phyloP scores from a whole-genome alignment of 2,329 filamentous ascomycete genomes.

The Hymenoscyphus fraxineus region DNA sequence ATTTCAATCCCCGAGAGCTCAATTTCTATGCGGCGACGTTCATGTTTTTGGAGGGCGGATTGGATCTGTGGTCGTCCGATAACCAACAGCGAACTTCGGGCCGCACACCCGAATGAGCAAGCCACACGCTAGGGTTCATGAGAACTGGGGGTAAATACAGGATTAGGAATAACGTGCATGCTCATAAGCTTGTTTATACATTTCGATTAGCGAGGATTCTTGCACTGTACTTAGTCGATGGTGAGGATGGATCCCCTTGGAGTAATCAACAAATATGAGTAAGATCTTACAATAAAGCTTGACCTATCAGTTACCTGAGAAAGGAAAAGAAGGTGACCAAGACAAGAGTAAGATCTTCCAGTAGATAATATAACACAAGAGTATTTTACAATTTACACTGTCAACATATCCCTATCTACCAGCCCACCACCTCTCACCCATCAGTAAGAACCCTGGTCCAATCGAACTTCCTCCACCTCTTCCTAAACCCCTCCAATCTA shows the following conservation, averaged over 20 bases:
- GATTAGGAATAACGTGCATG: too few species aligned
- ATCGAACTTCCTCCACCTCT: conserved; percentile 88
- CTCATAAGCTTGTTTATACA: too few species aligned
- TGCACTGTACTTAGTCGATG: too few species aligned
- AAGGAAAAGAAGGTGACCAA: too few species aligned
- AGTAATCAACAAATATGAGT: too few species aligned
- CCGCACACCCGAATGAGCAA: neutral
- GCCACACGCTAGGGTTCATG: neutral
- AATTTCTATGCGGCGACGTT: neutral
- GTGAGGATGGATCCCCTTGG: too few species aligned
- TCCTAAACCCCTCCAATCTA: conserved; percentile 74
- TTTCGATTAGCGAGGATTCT: too few species aligned
- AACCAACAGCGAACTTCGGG: neutral
- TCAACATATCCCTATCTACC: neutral
- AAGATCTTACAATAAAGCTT: too few species aligned
- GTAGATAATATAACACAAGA: neutral
- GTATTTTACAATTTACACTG: neutral
- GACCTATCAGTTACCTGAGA: too few species aligned
- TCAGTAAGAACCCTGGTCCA: conserved; percentile 62
- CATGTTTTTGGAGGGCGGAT: neutral
- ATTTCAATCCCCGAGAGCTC: neutral
- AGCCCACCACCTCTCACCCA: conserved; percentile 14
- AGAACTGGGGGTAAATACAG: too few species aligned
- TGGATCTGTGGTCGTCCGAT: neutral
- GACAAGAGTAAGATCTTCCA: too few species aligned